Conservation (phyloP, 495 filamentous ascomycete species). For the Annulohypoxylon nitens region DNA sequence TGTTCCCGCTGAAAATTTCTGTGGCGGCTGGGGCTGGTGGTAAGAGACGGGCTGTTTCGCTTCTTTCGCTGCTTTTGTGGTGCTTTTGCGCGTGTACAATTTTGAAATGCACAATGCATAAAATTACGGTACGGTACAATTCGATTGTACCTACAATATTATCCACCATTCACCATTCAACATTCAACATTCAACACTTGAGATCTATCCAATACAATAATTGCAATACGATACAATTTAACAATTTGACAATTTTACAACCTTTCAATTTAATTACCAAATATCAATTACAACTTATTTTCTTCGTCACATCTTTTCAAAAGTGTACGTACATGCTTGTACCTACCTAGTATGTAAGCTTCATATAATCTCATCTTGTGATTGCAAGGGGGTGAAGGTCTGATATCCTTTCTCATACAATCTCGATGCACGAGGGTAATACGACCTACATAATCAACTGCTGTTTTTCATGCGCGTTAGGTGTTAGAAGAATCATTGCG, state of each 20-base stretch:
- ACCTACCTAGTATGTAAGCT: slow-evolving; percentile 14
- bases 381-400: slow-evolving; percentile 6
- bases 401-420: slow-evolving; percentile 9
- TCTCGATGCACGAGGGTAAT: slow-evolving; percentile 21
- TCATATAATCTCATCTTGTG: slow-evolving; percentile 20
- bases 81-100: neutral
- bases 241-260: neutral
- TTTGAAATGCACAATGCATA: neutral
- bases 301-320: slow-evolving; percentile 23
- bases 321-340: neutral
- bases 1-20: slow-evolving; percentile 32
- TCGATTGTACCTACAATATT: neutral
- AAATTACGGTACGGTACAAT: neutral
- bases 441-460: slow-evolving; percentile 21
- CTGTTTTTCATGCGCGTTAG: slow-evolving; percentile 21
- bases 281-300: slow-evolving; percentile 5
- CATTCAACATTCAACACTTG: too few species aligned
- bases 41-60: slow-evolving; percentile 13
- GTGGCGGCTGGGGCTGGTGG: slow-evolving; percentile 47
- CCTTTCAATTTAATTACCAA: slow-evolving; percentile 7
- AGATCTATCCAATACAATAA: too few species aligned
- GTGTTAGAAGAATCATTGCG: slow-evolving; percentile 2
- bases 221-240: too few species aligned
- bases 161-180: too few species aligned
- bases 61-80: slow-evolving; percentile 25